Base-by-base conservation (phyloP, 78 protist species). In the Pelomyxa schiedti region DNA sequence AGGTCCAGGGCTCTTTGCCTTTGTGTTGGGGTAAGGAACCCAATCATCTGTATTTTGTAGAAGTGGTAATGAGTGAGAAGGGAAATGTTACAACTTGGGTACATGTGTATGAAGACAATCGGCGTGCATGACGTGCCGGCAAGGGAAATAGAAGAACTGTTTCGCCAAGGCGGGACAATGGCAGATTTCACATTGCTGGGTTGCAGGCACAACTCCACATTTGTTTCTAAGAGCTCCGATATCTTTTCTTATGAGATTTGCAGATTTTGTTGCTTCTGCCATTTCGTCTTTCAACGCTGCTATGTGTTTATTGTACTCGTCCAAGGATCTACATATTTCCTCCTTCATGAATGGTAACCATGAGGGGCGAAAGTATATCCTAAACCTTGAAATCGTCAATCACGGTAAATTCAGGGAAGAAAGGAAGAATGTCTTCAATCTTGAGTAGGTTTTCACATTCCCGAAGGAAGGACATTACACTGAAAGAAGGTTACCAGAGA, bases 381-480 rank as follows among this genome's bases (percentile, higher is more conserved):
- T n/a, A n/a, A n/a, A n/a, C n/a, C n/a, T 91, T 91, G 70, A 95
- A 92, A 67, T 93, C 88, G 29, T 95, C 92, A 66, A 95, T 93
- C 22, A 63, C 75, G 0, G 81, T 76, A 68, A 93, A 93, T 39
- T 95, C 95, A 9, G 95, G 93, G 69, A 95, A 93, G 90, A 92
- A 90, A 26, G 96, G 98, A 38, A 95, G 78, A 30, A 95, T 84
- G 72, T 95, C 98, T 77, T 95, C 98, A 37, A 95, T 79, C 66
- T 78, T 87, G 26, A 95, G 42, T 32, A 88, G 37, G n/a, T n/a
- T n/a, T 3, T 75, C 71, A 68, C 90, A 72, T 41, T 84, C 75
- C 1, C 73, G 28, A 5, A 93, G 42, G 65, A 92, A 89, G 16
- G 88, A 87, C 87, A 93, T 87, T 16, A n/a, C n/a, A n/a, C n/a